phyloP scores from a whole-genome alignment of 257 asterid species.

The Scutellaria baicalensis region DNA sequence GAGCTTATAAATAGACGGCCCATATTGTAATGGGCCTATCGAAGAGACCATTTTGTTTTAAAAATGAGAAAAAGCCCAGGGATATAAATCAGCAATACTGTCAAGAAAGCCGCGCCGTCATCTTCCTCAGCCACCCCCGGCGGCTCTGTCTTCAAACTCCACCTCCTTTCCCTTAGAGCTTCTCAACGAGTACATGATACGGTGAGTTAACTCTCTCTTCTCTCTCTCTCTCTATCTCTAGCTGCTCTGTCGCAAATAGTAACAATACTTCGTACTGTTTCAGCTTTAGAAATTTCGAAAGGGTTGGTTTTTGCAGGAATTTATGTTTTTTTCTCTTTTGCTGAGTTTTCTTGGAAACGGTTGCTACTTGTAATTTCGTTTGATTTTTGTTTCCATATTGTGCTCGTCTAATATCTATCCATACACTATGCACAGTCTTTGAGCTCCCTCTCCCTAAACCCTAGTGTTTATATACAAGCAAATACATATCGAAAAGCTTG shows the following conservation, averaged over 20 bases:
- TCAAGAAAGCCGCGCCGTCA: conserved; percentile 14
- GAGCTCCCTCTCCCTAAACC: neutral
- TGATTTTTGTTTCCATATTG: conserved; percentile 1
- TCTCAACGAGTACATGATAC: neutral
- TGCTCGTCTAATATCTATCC: neutral
- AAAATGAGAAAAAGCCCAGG: neutral
- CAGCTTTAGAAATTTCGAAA: neutral
- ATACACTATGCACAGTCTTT: neutral
- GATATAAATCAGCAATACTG: neutral
- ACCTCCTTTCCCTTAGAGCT: too few relatives aligned
- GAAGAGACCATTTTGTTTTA: neutral
- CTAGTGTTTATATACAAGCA: neutral
- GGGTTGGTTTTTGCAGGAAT: neutral
- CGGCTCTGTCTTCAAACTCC: conserved; percentile 15
- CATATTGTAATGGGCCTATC: neutral
- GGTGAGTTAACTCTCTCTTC: neutral
- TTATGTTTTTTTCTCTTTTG: neutral
- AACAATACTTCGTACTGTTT: neutral
- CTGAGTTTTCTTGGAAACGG: neutral
- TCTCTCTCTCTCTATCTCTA: neutral
- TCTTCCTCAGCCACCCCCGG: conserved; percentile 4
- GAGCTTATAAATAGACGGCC: neutral
- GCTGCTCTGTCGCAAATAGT: neutral
- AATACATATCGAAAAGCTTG: neutral
- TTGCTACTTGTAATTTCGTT: neutral